Evolutionary conservation across 257 asterid species (phyloP).

Genomic region (Primulina eburnea): DNA sequence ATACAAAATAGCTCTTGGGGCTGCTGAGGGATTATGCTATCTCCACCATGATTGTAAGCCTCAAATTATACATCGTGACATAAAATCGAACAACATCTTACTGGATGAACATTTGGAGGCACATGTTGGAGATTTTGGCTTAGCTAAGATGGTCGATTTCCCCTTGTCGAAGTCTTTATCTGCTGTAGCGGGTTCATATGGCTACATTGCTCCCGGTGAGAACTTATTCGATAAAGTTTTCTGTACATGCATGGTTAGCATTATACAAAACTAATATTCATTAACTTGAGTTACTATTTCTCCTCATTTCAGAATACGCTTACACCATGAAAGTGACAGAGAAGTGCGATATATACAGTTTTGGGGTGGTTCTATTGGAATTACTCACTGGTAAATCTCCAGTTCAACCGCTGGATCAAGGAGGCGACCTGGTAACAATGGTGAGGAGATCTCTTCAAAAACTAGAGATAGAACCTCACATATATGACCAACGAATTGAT

Average conservation of each 20-base stretch:
- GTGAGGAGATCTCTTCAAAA: constrained; percentile 56
- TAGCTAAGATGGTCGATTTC: constrained; percentile 80
- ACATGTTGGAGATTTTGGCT: constrained; percentile 88
- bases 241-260: not conserved
- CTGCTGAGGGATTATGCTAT: constrained; percentile 82
- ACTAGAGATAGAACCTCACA: constrained; percentile 35
- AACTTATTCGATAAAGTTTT: not conserved
- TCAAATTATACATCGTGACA: constrained; percentile 77
- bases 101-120: constrained; percentile 72
- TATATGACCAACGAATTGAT: constrained; percentile 65
- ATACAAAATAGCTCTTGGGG: constrained; percentile 75
- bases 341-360: constrained; percentile 82
- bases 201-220: constrained; percentile 96
- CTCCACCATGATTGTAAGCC: constrained; percentile 84
- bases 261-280: not conserved
- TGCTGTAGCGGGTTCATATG: constrained; percentile 93
- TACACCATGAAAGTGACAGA: constrained; percentile 95
- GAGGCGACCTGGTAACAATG: constrained; percentile 79
- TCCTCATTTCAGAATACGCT: constrained; percentile 63
- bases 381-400: constrained; percentile 77
- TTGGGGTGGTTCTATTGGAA: constrained; percentile 77
- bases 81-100: constrained; percentile 77
- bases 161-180: constrained; percentile 82
- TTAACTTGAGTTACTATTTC: not conserved
- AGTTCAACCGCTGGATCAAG: constrained; percentile 78